phyloP scores from a whole-genome alignment of 345 rosid species.

The Ceriops zippeliana region DNA sequence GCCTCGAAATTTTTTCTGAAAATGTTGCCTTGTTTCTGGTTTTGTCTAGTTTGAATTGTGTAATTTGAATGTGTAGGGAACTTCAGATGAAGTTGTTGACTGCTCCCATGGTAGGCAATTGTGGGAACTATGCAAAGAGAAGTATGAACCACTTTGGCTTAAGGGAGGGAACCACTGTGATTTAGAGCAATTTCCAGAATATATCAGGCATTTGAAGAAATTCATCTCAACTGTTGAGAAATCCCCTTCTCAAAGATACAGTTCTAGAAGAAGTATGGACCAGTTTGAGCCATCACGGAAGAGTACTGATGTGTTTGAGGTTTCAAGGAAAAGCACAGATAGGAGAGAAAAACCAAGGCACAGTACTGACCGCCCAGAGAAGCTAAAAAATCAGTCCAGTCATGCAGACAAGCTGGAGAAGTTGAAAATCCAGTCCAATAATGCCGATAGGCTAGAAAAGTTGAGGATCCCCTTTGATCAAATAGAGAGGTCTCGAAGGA shows the following conservation, averaged over 20 bases:
- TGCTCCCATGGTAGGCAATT: slow-evolving; percentile 94
- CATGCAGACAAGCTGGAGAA: slow-evolving; percentile 25
- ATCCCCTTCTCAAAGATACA: slow-evolving; percentile 56
- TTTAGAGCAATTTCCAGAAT: slow-evolving; percentile 78
- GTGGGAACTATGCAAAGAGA: slow-evolving; percentile 95
- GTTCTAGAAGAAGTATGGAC: slow-evolving; percentile 63
- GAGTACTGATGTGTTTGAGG: slow-evolving; percentile 63
- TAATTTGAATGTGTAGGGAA: slow-evolving; percentile 50
- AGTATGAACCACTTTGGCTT: slow-evolving; percentile 92
- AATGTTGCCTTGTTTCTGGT: no score
- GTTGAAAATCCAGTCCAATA: slow-evolving; percentile 19
- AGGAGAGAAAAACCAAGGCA: slow-evolving; percentile 67
- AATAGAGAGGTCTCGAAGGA: slow-evolving; percentile 32
- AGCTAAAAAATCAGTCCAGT: slow-evolving; percentile 48
- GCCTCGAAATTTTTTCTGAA: no score
- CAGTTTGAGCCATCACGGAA: slow-evolving; percentile 46
- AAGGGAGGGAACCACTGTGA: slow-evolving; percentile 90
- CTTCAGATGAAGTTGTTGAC: slow-evolving; percentile 88
- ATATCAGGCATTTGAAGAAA: slow-evolving; percentile 82
- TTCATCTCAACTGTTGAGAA: slow-evolving; percentile 75
- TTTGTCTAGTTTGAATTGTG: slow-evolving; percentile 8
- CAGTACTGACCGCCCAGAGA: slow-evolving; percentile 59
- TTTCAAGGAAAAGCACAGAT: slow-evolving; percentile 66
- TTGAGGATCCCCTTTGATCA: slow-evolving; percentile 27
- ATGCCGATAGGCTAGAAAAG: slow-evolving; percentile 26